Evolutionary conservation across 768 basidiomycete species (phyloP).

Genomic region (Cytidiella melzeri): DNA sequence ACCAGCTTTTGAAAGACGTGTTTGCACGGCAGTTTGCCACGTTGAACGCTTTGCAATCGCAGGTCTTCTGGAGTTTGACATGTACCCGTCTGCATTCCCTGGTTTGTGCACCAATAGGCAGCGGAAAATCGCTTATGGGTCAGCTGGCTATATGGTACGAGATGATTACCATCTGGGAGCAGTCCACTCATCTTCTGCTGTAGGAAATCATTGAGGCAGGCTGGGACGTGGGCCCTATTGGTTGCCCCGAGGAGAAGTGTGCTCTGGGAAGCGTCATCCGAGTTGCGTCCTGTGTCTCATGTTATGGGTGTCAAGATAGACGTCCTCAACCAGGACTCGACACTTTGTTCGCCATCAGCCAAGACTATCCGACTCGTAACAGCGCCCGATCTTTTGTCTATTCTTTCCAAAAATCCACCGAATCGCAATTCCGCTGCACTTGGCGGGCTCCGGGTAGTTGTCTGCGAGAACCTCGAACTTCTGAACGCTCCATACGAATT

Average conservation of each 20-base stretch:
- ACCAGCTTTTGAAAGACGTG: slow-evolving; percentile 38
- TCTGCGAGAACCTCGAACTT: slow-evolving; percentile 84
- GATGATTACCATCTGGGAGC: too few relatives aligned
- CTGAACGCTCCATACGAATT: slow-evolving; percentile 81
- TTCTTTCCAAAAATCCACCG: slow-evolving; percentile 30
- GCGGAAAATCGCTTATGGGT: slow-evolving; percentile 75
- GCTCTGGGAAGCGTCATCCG: slow-evolving; percentile 50
- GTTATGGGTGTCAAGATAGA: slow-evolving; percentile 37
- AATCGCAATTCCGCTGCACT: slow-evolving; percentile 19
- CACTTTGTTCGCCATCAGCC: slow-evolving; percentile 32
- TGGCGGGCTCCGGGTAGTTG: slow-evolving; percentile 51
- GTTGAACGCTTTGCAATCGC: slow-evolving; percentile 86
- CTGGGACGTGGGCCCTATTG: slow-evolving; percentile 52
- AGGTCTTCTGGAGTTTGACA: slow-evolving; percentile 77
- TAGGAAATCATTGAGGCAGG: slow-evolving; percentile 43
- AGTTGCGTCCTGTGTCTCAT: slow-evolving; percentile 38
- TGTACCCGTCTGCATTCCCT: slow-evolving; percentile 64
- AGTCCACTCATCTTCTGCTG: neutral
- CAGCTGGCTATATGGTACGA: slow-evolving; percentile 66
- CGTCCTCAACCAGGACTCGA: slow-evolving; percentile 20
- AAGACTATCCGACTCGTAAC: slow-evolving; percentile 54
- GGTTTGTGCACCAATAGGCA: slow-evolving; percentile 71
- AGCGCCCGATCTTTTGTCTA: slow-evolving; percentile 42
- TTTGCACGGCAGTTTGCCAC: slow-evolving; percentile 43
- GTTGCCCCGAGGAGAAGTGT: slow-evolving; percentile 53